Conservation (phyloP, 2,329 filamentous ascomycete species). For the Pyricularia grisea region DNA sequence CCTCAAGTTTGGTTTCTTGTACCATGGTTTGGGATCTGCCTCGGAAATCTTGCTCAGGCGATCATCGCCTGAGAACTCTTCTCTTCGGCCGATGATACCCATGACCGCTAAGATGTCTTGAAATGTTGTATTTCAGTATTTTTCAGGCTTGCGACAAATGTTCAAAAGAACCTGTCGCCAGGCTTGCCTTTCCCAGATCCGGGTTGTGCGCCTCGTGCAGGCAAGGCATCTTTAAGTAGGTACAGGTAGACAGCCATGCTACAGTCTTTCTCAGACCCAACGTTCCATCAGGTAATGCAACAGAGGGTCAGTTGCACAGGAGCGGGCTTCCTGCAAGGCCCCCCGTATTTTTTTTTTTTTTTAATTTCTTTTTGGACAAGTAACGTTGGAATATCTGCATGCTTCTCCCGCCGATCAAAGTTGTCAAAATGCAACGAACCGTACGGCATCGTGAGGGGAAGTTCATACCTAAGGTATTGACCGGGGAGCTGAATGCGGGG, state of each 20-base stretch:
- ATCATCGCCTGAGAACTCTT: background rate
- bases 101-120: background rate
- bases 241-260: background rate
- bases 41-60: conserved; percentile 18
- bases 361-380: background rate
- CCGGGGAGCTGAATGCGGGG: background rate
- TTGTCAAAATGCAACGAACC: too few relatives aligned
- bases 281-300: background rate
- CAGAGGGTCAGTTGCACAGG: background rate
- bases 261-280: background rate
- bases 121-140: background rate
- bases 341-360: too few relatives aligned
- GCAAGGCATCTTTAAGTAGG: background rate
- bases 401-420: background rate
- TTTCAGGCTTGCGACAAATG: background rate
- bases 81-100: conserved; percentile 1
- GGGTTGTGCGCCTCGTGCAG: background rate
- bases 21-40: conserved; percentile 25
- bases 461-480: too few relatives aligned
- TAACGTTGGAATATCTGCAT: background rate
- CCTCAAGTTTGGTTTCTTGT: conserved; percentile 28
- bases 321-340: background rate
- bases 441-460: background rate
- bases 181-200: background rate
- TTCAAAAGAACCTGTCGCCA: background rate